phyloP scores from a whole-genome alignment of 2,329 filamentous ascomycete species.

The Trichophaea hybrida region DNA sequence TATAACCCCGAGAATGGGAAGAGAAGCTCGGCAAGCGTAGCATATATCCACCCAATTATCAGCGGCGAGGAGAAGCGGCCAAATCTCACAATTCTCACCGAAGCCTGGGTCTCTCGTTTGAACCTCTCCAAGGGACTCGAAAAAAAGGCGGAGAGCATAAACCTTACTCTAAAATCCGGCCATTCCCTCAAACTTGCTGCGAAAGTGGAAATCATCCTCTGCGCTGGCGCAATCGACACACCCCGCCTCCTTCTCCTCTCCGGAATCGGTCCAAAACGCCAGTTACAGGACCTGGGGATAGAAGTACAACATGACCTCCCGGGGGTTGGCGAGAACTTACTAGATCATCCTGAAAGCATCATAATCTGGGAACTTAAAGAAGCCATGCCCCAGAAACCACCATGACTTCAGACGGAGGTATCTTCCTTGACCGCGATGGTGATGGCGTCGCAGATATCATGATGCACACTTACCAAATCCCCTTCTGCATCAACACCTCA shows the following conservation, averaged over 20 bases:
- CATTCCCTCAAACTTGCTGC: constrained; percentile 42
- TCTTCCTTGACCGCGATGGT: constrained; percentile 74
- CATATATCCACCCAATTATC: constrained; percentile 84
- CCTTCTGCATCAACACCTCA: constrained; percentile 37
- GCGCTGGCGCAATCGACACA: constrained; percentile 68
- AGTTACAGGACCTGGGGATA: constrained; percentile 42
- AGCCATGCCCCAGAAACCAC: constrained; percentile 68
- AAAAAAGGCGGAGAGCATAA: constrained; percentile 11
- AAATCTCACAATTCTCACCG: constrained; percentile 74
- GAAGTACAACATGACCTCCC: constrained; percentile 43
- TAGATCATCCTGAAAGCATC: constrained; percentile 47
- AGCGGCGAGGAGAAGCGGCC: constrained; percentile 66
- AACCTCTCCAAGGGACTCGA: constrained; percentile 39
- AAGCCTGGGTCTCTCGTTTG: constrained; percentile 74
- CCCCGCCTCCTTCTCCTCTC: constrained; percentile 50
- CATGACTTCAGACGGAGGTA: constrained; percentile 80
- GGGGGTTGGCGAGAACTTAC: constrained; percentile 47
- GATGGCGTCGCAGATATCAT: constrained; percentile 64
- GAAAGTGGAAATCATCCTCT: constrained; percentile 63
- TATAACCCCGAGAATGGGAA: constrained; percentile 82
- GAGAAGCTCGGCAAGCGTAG: constrained; percentile 73
- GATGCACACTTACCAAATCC: constrained; percentile 96
- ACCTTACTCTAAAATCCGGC: constrained; percentile 36
- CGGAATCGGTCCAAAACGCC: constrained; percentile 42
- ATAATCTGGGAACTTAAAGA: constrained; percentile 65